A percentile compares a stretch with the other conserved stretches of the same genome.
Conservation (phyloP, 495 filamentous ascomycete genomes). For the Aspergillus indologenus region DNA sequence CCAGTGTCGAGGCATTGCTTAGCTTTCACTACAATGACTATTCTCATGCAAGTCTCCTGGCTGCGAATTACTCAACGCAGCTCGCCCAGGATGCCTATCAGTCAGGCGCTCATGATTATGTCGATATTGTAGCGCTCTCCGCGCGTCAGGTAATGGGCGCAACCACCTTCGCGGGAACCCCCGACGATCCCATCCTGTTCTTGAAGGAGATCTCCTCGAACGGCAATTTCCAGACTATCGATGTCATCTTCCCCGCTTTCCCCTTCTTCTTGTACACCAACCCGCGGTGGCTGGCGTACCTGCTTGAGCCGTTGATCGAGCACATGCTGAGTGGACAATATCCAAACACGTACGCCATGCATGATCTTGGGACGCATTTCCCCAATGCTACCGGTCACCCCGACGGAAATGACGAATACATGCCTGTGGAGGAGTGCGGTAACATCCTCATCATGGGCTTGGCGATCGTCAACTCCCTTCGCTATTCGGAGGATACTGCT, state of each 20-base stretch:
- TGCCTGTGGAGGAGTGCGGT: constrained; percentile 96
- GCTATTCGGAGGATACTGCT: constrained; percentile 59
- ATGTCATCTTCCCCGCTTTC: constrained; percentile 94
- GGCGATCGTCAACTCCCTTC: constrained; percentile 76
- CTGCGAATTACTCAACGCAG: constrained; percentile 74
- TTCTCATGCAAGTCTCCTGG: constrained; percentile 56
- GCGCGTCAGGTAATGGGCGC: constrained; percentile 93
- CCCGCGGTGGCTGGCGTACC: constrained; percentile 84
- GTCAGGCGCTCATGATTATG: constrained; percentile 48
- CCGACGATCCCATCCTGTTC: constrained; percentile 79
- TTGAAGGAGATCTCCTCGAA: constrained; percentile 95
- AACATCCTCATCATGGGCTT: constrained; percentile 96
- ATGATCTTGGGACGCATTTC: constrained; percentile 85
- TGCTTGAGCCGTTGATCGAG: constrained; percentile 86
- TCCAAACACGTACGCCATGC: constrained; percentile 87
- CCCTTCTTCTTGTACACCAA: constrained; percentile 96
- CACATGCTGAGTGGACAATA: constrained; percentile 91
- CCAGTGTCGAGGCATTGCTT: constrained; percentile 59
- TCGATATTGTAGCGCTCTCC: constrained; percentile 81
- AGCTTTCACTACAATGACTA: constrained; percentile 75
- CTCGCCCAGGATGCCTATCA: constrained; percentile 72
- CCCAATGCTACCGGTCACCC: constrained; percentile 89
- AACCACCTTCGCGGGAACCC: constrained; percentile 83
- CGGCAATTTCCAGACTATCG: constrained; percentile 92
- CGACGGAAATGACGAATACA: constrained; percentile 88